These are phyloP conservation scores for Trametes cinnabarina DNA, from an alignment of 768 basidiomycete species.

Conservation along the genomic window DNA sequence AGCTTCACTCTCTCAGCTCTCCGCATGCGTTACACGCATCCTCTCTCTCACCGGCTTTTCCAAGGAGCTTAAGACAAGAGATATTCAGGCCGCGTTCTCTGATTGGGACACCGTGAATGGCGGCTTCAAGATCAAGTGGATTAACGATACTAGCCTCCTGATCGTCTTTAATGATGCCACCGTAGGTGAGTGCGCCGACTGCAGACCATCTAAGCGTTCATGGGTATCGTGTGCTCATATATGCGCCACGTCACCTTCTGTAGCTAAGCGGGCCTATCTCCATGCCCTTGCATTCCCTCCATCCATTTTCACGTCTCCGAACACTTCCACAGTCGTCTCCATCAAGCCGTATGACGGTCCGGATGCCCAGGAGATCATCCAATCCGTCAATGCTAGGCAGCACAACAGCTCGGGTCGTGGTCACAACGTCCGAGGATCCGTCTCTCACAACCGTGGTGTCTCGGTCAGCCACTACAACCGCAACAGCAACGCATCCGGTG, in stretches of 20 bases:
- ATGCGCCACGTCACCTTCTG: not conserved
- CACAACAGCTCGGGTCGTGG: slow-evolving; percentile 62
- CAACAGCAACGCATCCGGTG: slow-evolving; percentile 16
- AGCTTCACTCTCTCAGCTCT: slow-evolving; percentile 74
- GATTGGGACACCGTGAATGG: slow-evolving; percentile 85
- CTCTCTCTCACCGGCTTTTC: slow-evolving; percentile 90
- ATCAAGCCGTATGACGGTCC: slow-evolving; percentile 94
- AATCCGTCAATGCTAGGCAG: slow-evolving; percentile 76
- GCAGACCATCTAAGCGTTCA: not conserved
- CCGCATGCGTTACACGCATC: slow-evolving; percentile 95
- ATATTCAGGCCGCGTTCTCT: slow-evolving; percentile 87
- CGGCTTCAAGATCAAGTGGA: slow-evolving; percentile 99
- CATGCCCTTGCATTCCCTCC: slow-evolving; percentile 83
- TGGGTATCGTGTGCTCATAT: not conserved
- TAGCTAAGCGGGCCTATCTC: slow-evolving; percentile 96
- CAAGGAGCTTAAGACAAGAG: slow-evolving; percentile 95
- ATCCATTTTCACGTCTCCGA: slow-evolving; percentile 57
- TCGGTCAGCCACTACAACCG: slow-evolving; percentile 28
- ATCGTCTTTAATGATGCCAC: slow-evolving; percentile 92
- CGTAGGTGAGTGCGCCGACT: slow-evolving; percentile 64
- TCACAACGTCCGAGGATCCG: slow-evolving; percentile 57
- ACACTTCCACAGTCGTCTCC: slow-evolving; percentile 50
- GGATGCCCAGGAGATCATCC: slow-evolving; percentile 85
- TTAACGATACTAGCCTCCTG: slow-evolving; percentile 91
- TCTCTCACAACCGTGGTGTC: slow-evolving; percentile 29